Evolutionary conservation across 768 basidiomycete species (phyloP).

Genomic region (Calocera viscosa): DNA sequence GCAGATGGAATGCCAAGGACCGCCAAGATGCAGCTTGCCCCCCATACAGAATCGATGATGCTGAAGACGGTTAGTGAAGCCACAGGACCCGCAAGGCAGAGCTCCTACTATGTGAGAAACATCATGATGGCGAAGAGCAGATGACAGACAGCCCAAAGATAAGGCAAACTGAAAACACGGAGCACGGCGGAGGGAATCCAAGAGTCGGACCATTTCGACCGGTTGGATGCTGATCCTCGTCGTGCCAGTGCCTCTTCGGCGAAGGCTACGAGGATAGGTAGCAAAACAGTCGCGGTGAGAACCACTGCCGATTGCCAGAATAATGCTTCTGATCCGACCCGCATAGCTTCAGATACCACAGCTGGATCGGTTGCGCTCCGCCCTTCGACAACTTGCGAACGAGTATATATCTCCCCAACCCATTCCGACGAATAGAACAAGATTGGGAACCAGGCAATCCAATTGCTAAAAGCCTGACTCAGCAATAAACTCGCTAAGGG

Average conservation of each 20-base stretch:
- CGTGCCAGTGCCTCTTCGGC: conserved; percentile 16
- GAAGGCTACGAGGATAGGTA: conserved; percentile 47
- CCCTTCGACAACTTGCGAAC: conserved; percentile 19
- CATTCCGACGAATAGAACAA: conserved; percentile 82
- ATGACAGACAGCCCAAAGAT: conserved; percentile 69
- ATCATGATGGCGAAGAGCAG: conserved; percentile 62
- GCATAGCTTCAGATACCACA: conserved; percentile 56
- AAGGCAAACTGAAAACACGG: conserved; percentile 32
- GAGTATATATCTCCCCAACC: conserved; percentile 74
- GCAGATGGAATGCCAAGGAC: conserved; percentile 88
- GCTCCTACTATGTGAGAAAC: conserved; percentile 68
- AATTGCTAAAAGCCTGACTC: conserved; percentile 38
- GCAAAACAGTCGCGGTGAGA: conserved; percentile 50
- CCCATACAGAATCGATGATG: conserved; percentile 53
- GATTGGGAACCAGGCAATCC: conserved; percentile 86
- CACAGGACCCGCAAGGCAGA: conserved; percentile 1
- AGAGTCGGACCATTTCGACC: background rate
- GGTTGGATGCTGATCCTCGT: background rate
- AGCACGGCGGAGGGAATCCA: background rate
- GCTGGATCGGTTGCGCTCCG: conserved; percentile 25
- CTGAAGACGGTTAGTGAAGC: conserved; percentile 30
- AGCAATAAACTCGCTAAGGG: background rate
- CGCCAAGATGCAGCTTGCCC: conserved; percentile 64
- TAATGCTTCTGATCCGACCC: conserved; percentile 72
- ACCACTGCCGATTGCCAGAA: conserved; percentile 63